These are phyloP conservation scores for Chloris gayana DNA, from an alignment of 176 grass and related monocot genomes.

Conservation along the genomic window DNA sequence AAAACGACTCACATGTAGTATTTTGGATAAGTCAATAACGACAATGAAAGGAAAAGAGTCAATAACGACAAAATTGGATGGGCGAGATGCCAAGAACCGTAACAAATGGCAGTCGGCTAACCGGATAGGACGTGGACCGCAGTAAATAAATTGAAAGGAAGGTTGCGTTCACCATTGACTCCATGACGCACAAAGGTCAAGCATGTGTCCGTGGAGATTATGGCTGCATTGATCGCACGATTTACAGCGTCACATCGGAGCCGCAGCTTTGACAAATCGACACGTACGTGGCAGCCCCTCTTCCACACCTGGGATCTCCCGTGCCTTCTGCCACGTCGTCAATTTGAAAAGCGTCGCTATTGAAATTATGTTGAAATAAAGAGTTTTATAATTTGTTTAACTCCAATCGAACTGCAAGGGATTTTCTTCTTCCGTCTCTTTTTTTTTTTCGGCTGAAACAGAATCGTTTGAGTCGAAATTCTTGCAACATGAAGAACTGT, in stretches of 20 bases:
- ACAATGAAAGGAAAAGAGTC: no score
- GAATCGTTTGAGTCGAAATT: background rate
- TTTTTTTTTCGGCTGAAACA: background rate
- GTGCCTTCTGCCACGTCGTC: slow-evolving; percentile 19
- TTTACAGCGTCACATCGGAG: slow-evolving; percentile 4
- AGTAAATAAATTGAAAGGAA: slow-evolving; percentile 18
- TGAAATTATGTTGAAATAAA: slow-evolving; percentile 31
- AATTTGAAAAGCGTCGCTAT: background rate
- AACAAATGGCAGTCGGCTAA: background rate
- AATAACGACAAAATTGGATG: background rate
- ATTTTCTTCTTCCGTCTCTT: no score
- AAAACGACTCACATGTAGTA: no score
- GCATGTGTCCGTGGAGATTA: background rate
- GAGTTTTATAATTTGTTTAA: background rate
- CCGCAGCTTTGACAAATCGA: slow-evolving; percentile 17
- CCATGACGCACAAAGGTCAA: slow-evolving; percentile 10
- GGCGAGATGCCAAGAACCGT: background rate
- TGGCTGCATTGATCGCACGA: background rate
- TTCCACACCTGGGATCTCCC: slow-evolving; percentile 22
- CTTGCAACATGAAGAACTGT: background rate
- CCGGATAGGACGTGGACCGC: background rate
- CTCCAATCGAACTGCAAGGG: no score
- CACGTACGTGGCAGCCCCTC: slow-evolving; percentile 2
- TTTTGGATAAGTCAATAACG: background rate
- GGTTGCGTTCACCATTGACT: slow-evolving; percentile 20